A percentile compares a stretch with the other conserved stretches of the same genome.
These are phyloP conservation scores for Aspergillus asperescens DNA, from an alignment of 495 filamentous ascomycete genomes.

Conservation along the genomic window DNA sequence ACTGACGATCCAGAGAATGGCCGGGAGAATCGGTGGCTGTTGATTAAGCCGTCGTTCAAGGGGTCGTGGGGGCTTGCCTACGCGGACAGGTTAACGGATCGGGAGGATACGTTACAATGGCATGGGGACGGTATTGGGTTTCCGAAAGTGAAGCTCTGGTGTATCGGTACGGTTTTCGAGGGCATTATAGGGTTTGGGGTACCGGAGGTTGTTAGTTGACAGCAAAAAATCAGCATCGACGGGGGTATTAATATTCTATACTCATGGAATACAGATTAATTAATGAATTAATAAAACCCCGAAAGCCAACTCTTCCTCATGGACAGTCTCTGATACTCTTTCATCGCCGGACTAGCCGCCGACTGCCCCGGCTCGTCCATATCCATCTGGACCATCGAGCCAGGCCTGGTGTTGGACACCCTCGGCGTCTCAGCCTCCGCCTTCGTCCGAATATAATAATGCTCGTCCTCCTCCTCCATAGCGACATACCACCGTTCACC, in stretches of 20 bases:
- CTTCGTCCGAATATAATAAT: conserved; percentile 36
- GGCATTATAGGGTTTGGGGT: background rate
- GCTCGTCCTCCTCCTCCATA: conserved; percentile 35
- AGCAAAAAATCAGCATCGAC: background rate
- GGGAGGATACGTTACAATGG: conserved; percentile 44
- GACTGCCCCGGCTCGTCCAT: conserved; percentile 17
- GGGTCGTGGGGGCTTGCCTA: conserved; percentile 3
- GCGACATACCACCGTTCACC: conserved; percentile 55
- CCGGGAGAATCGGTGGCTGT: conserved; percentile 3
- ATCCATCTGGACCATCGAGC: conserved; percentile 14
- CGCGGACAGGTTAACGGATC: conserved; percentile 52
- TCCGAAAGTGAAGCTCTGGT: conserved; percentile 52
- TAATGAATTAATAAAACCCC: conserved; percentile 23
- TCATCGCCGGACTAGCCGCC: conserved; percentile 26
- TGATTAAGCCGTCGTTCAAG: background rate
- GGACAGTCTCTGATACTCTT: conserved; percentile 31
- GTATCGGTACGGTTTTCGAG: background rate
- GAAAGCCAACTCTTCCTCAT: conserved; percentile 21
- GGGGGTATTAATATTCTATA: background rate
- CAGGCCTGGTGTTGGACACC: background rate
- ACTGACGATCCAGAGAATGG: conserved; percentile 7
- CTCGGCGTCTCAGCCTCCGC: conserved; percentile 19
- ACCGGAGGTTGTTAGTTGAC: background rate
- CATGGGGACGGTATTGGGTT: conserved; percentile 8
- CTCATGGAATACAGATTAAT: background rate